phyloP scores from a whole-genome alignment of 345 rosid genomes.

The Sonneratia alba region DNA sequence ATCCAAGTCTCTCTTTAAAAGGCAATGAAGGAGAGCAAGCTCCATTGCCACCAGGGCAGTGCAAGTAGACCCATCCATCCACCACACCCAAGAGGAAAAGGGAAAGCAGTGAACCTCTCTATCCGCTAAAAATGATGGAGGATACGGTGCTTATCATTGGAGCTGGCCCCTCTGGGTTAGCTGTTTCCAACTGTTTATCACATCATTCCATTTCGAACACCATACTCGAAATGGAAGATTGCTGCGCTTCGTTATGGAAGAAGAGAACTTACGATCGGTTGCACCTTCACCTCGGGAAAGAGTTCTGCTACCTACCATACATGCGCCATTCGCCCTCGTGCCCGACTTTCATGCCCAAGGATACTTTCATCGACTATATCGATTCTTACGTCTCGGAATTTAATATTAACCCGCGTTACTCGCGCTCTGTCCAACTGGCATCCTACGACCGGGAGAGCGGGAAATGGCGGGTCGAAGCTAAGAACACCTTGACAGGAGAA shows the following conservation, averaged over 20 bases:
- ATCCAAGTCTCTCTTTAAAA: too few species aligned
- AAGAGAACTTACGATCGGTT: conserved; percentile 19
- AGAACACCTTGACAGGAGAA: not conserved
- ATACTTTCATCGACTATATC: conserved; percentile 9
- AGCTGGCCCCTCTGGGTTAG: conserved; percentile 13
- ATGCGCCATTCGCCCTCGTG: conserved; percentile 6
- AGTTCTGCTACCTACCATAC: conserved; percentile 14
- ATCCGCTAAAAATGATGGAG: not conserved
- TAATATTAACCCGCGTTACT: conserved; percentile 7
- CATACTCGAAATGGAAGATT: conserved; percentile 14
- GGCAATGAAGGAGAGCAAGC: too few species aligned
- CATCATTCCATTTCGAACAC: conserved; percentile 13
- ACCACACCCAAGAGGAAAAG: too few species aligned
- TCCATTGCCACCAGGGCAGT: too few species aligned
- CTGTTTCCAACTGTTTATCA: conserved; percentile 4
- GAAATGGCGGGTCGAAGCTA: conserved; percentile 15
- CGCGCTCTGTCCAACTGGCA: conserved; percentile 7
- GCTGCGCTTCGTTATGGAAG: conserved; percentile 17
- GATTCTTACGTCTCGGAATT: conserved; percentile 10
- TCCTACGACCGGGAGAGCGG: not conserved
- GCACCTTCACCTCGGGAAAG: conserved; percentile 15
- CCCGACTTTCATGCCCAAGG: conserved; percentile 13
- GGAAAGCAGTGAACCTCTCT: too few species aligned
- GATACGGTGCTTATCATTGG: conserved; percentile 11
- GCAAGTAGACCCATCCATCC: too few species aligned